Evolutionary conservation across 345 rosid species (phyloP), one percentile per base, ranked within the genome.

Genomic region (Gynandropsis gynandra): DNA sequence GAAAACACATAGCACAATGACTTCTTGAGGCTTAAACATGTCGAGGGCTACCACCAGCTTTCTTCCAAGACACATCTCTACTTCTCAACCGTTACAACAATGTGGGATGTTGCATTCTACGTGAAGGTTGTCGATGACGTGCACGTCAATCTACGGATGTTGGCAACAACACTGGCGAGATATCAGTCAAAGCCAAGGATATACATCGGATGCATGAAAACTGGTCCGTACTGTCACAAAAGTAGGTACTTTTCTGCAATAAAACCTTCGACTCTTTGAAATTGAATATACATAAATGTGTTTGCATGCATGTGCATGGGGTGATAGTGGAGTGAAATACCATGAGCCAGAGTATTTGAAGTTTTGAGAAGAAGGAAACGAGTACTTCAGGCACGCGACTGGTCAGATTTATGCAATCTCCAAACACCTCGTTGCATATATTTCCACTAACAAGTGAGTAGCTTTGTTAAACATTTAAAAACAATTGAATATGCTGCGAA

Each of bases 161-260:
- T 90, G 7, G 74, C 20, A 14, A 76, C 56, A 16, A 70, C 85
- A 2, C 72, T 90, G 10, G 80, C 85, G 0, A 72, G 54, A 35
- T 36, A 87, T 66, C 73, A 83, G 42, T 61, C 76, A 40, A 90
- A 77, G 98, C n/a, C n/a, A n/a, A n/a, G n/a, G n/a, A n/a, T n/a
- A n/a, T n/a, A n/a, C n/a, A n/a, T n/a, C n/a, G n/a, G 98, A 1
- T 90, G 98, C 78, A 90, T 90, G 98, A 90, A 87, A 57, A 83
- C 98, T 0, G 96, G 98, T 1, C 96, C 98, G 95, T 90, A 54
- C 80, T 90, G 15, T 72, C 81, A 34, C 76, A 72, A 27, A 77
- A 83, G 98, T 90, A 69, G 72, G 72, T 33, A 33, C 8, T 41
- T 4, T 12, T 41, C 3, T 13, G 6, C 11, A n/a, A 10, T n/a